Evolutionary conservation across 805 yeast species (phyloP).

Genomic region (Ogataea salicorniae): DNA sequence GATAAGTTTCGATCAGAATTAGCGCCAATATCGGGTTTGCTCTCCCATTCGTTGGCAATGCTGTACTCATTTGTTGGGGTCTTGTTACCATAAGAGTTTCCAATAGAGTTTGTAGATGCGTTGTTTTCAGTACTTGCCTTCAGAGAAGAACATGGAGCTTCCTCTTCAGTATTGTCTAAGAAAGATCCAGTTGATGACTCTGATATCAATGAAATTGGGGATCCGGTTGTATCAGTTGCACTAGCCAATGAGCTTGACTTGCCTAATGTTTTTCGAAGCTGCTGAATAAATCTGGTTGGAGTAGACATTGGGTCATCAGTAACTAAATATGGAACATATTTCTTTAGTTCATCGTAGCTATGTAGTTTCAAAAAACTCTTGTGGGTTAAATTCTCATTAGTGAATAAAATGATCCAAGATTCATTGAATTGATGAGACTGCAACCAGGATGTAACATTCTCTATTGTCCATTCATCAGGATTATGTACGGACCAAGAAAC

Average conservation of each 20-base stretch:
- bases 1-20: constrained; percentile 1
- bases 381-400: constrained; percentile 52
- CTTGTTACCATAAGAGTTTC: not conserved
- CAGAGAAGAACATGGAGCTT: not conserved
- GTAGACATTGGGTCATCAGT: constrained; percentile 41
- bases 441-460: constrained; percentile 66
- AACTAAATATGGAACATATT: constrained; percentile 33
- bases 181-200: constrained; percentile 11
- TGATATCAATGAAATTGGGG: constrained; percentile 18
- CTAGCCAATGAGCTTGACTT: constrained; percentile 6
- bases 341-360: constrained; percentile 49
- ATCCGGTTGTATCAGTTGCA: constrained; percentile 1
- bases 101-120: not conserved
- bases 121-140: not conserved
- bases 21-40: too few relatives aligned
- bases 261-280: constrained; percentile 41
- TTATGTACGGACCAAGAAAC: constrained; percentile 45
- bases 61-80: not conserved
- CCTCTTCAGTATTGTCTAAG: not conserved
- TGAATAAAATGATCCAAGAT: constrained; percentile 68
- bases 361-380: constrained; percentile 60
- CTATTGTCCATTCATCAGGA: constrained; percentile 66
- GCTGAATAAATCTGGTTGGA: constrained; percentile 53
- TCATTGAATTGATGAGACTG: constrained; percentile 61
- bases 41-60: not conserved